Percentiles rank a stretch among this genome's conserved stretches.
phyloP scores from a whole-genome alignment of 2,329 filamentous ascomycete species.

The Aspergillus sp. region DNA sequence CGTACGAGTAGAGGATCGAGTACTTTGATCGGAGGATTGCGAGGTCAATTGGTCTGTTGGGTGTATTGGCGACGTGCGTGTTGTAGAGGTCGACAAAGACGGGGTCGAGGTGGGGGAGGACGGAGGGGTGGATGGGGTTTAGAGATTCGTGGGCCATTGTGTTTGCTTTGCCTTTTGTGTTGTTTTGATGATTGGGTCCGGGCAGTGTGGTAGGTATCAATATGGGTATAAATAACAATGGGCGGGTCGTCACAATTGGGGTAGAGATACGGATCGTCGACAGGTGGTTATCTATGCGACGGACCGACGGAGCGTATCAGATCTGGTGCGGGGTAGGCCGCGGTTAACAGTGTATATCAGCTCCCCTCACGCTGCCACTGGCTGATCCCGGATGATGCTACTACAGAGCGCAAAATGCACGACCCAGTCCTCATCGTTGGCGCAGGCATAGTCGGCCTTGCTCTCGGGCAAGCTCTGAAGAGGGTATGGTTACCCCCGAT shows the following conservation, averaged over 20 bases:
- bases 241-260: no score
- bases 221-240: no score
- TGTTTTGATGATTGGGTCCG: no score
- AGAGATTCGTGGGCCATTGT: conserved; percentile 46
- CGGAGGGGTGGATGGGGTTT: conserved; percentile 55
- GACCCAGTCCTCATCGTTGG: conserved; percentile 33
- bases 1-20: conserved; percentile 52
- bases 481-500: conserved; percentile 10
- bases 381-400: no score
- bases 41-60: conserved; percentile 48
- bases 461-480: conserved; percentile 30
- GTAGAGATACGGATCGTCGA: no score
- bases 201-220: no score
- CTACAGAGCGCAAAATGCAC: background rate
- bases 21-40: conserved; percentile 46
- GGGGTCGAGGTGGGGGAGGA: conserved; percentile 53
- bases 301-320: background rate
- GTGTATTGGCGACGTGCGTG: conserved; percentile 49
- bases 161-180: no score
- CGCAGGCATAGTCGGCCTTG: conserved; percentile 32
- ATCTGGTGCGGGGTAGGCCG: background rate
- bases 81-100: conserved; percentile 56
- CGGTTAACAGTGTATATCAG: background rate
- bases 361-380: conserved; percentile 4
- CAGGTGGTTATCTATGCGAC: conserved; percentile 32